phyloP scores from a whole-genome alignment of 768 basidiomycete genomes.

The Cubamyces sp. region DNA sequence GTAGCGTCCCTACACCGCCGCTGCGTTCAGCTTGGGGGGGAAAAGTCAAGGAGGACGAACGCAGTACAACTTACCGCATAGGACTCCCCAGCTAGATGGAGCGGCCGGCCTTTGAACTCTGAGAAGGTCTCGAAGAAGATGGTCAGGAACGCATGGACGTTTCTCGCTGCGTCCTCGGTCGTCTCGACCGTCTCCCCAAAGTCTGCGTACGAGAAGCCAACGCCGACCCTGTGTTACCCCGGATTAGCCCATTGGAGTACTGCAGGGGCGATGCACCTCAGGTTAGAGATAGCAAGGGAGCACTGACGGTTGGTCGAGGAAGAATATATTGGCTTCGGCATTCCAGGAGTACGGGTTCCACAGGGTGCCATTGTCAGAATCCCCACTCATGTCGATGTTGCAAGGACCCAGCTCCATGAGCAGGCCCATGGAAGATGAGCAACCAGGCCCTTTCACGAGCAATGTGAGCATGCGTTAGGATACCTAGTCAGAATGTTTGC shows the following conservation, averaged over 20 bases:
- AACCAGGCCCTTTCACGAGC: conserved; percentile 53
- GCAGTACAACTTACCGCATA: conserved; percentile 58
- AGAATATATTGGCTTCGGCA: conserved; percentile 69
- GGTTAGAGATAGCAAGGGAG: too few species aligned
- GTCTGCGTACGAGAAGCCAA: conserved; percentile 75
- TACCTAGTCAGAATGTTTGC: not conserved
- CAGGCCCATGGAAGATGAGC: conserved; percentile 56
- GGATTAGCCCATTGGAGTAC: not conserved
- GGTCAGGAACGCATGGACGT: conserved; percentile 73
- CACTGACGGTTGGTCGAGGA: conserved; percentile 60
- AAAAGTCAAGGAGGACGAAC: not conserved
- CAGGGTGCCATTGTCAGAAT: conserved; percentile 59
- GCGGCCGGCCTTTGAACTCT: conserved; percentile 65
- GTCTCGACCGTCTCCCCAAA: conserved; percentile 70
- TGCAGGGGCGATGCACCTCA: too few species aligned
- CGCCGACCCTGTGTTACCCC: conserved; percentile 53
- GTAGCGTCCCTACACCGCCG: conserved; percentile 59
- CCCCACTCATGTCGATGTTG: conserved; percentile 58
- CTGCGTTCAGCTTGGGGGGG: not conserved
- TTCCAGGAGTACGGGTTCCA: conserved; percentile 74
- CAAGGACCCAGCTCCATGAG: conserved; percentile 67
- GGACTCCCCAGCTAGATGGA: conserved; percentile 75
- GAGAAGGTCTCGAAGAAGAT: conserved; percentile 83
- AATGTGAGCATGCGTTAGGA: not conserved
- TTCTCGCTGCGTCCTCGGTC: conserved; percentile 79